Evolutionary conservation across 164 flowering plant genomes (phyloP).

Genomic region (Vitis vinifera): ASM3070453v1 NC_081819.1:17530001-17530500

Average conservation of each 20-base stretch:
- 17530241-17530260: constrained; percentile 97
- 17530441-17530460: constrained; percentile 9
- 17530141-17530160: constrained; percentile 98
- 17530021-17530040: neutral
- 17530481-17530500: constrained; percentile 36
- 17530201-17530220: constrained; percentile 99
- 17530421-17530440: constrained; percentile 29
- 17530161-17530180: constrained; percentile 91
- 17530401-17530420: constrained; percentile 32
- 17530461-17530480: neutral
- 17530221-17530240: constrained; percentile 98
- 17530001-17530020: neutral
- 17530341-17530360: constrained; percentile 11
- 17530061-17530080: constrained; percentile 95
- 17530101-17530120: constrained; percentile 97
- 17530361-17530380: constrained; percentile 1
- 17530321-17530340: constrained; percentile 66
- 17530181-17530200: constrained; percentile 87
- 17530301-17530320: constrained; percentile 39
- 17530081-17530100: constrained; percentile 97
- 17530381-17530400: constrained; percentile 4
- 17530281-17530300: constrained; percentile 75
- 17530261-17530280: constrained; percentile 90
- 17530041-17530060: constrained; percentile 54
- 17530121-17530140: constrained; percentile 89